phyloP scores from a whole-genome alignment of 2,329 filamentous ascomycete genomes.

The Periconia sp. region DNA sequence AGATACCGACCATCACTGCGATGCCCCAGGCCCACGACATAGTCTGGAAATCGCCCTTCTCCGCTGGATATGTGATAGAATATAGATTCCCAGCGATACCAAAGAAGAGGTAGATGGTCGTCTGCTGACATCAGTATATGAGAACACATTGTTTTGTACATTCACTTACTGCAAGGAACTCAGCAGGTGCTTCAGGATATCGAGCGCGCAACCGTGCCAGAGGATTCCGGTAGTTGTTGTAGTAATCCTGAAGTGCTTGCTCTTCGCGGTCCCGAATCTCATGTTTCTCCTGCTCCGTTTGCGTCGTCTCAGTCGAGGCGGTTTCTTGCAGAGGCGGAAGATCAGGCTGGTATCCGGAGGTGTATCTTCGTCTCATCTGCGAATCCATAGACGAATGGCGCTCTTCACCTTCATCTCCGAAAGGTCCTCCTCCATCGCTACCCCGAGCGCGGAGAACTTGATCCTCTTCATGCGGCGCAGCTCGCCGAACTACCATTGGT shows the following conservation, averaged over 20 bases:
- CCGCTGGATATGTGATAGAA: constrained; percentile 55
- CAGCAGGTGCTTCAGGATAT: constrained; percentile 60
- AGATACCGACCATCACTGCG: constrained; percentile 59
- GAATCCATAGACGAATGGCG: not conserved
- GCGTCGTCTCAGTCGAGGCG: constrained; percentile 32
- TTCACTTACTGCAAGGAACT: constrained; percentile 56
- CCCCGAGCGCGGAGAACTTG: too few species aligned
- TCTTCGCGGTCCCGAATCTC: constrained; percentile 49
- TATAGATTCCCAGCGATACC: constrained; percentile 59
- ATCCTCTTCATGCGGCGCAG: constrained; percentile 1
- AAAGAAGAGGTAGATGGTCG: constrained; percentile 43
- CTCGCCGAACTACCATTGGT: constrained; percentile 1
- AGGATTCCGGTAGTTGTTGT: constrained; percentile 58
- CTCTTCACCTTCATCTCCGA: not conserved
- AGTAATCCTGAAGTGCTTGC: constrained; percentile 52
- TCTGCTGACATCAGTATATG: constrained; percentile 34
- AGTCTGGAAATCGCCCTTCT: constrained; percentile 37
- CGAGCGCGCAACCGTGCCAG: constrained; percentile 59
- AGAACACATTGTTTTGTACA: constrained; percentile 12
- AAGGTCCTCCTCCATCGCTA: not conserved
- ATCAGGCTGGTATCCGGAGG: constrained; percentile 51
- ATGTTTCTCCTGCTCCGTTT: constrained; percentile 43
- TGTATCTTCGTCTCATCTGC: not conserved
- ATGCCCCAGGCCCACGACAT: constrained; percentile 58
- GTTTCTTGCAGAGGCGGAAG: constrained; percentile 45